Evolutionary conservation across 305 asterid species (phyloP).

Genomic region (Solanum chacoense): DNA sequence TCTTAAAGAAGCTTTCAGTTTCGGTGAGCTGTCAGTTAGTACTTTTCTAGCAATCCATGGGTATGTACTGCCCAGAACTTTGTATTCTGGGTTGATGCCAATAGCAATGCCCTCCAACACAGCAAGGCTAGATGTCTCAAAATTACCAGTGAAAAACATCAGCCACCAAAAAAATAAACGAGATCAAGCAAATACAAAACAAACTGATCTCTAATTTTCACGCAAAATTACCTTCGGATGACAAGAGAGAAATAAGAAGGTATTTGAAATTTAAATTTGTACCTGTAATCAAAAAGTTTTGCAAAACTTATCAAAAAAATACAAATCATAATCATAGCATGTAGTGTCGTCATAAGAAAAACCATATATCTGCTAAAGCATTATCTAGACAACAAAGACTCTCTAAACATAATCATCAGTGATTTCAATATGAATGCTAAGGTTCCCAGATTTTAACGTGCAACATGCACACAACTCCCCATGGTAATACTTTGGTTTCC

Average conservation of each 20-base stretch:
- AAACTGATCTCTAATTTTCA: background rate
- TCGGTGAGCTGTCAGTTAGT: slow-evolving; percentile 80
- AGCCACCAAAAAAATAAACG: background rate
- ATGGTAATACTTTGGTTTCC: background rate
- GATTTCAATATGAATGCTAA: background rate
- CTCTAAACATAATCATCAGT: background rate
- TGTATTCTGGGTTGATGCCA: slow-evolving; percentile 63
- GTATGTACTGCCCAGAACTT: slow-evolving; percentile 96
- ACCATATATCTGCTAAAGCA: background rate
- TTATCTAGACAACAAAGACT: background rate
- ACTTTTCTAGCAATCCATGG: slow-evolving; percentile 98
- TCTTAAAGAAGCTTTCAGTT: slow-evolving; percentile 63
- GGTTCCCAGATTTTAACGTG: background rate
- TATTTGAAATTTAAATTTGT: slow-evolving; percentile 85
- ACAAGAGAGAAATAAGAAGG: slow-evolving; percentile 94
- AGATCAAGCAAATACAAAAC: background rate
- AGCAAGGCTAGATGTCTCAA: slow-evolving; percentile 60
- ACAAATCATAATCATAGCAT: background rate
- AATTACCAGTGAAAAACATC: slow-evolving; percentile 7
- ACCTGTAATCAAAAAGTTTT: slow-evolving; percentile 38
- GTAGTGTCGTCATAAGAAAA: background rate
- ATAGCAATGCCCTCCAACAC: slow-evolving; percentile 95
- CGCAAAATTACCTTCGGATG: slow-evolving; percentile 58
- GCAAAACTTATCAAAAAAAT: background rate
- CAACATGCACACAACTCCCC: background rate